Conservation (phyloP, 257 asterid species). For the Solanum etuberosum region DNA sequence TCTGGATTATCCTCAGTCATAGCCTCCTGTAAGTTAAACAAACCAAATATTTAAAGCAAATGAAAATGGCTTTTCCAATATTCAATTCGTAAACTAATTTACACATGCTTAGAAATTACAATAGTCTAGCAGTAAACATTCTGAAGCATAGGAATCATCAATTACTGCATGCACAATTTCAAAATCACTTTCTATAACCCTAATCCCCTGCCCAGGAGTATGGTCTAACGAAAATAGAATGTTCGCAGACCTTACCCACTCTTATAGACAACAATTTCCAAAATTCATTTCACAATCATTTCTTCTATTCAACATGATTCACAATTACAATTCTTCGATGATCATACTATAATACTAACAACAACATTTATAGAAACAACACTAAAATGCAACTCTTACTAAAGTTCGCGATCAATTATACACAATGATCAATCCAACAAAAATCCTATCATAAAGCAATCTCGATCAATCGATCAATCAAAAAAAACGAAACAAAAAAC, state of each 20-base stretch:
- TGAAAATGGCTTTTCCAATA: not conserved
- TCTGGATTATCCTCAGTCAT: slow-evolving; percentile 17
- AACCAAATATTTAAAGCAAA: not conserved
- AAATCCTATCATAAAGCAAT: not conserved
- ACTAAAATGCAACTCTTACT: not conserved
- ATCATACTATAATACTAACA: not conserved
- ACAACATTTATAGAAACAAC: not conserved
- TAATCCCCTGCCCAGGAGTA: not conserved
- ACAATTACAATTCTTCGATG: not conserved
- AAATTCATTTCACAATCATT: not conserved
- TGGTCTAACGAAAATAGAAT: not conserved
- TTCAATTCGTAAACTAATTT: not conserved
- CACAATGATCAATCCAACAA: not conserved
- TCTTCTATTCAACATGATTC: not conserved
- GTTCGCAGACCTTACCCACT: not conserved
- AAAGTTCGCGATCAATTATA: not conserved
- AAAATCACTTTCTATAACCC: not conserved
- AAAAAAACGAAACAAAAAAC: not conserved
- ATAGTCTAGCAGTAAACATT: not conserved
- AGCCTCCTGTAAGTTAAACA: slow-evolving; percentile 14
- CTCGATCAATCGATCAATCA: not conserved
- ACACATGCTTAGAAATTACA: not conserved
- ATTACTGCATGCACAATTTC: not conserved
- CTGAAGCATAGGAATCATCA: not conserved
- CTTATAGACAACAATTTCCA: not conserved